A percentile compares a stretch with the other conserved stretches of the same genome.
Evolutionary conservation across 2,329 filamentous ascomycete species (phyloP).

Genomic region (Clarireedia homoeocarpa): DNA sequence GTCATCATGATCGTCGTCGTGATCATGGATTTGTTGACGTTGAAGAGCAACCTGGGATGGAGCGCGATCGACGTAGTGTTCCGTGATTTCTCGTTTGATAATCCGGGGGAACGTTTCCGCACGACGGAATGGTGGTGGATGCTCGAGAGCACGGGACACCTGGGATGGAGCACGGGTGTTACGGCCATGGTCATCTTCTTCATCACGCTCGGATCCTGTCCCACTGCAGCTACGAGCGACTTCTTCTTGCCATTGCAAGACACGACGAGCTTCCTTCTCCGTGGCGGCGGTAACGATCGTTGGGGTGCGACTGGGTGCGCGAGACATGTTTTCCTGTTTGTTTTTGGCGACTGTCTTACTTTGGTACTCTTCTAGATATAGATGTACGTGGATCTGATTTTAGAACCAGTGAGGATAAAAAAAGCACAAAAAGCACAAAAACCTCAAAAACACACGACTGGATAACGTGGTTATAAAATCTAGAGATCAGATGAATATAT

Average conservation of each 20-base stretch:
- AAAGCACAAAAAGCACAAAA: neutral
- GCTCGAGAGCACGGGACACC: neutral
- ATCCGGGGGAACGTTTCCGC: slow-evolving; percentile 9
- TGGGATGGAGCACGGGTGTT: slow-evolving; percentile 3
- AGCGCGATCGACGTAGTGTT: neutral
- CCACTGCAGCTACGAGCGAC: slow-evolving; percentile 25
- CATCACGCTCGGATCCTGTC: neutral
- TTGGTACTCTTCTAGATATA: too few species aligned
- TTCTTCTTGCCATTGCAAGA: slow-evolving; percentile 38
- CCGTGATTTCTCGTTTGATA: neutral
- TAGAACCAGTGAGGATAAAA: neutral
- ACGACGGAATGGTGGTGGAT: slow-evolving; percentile 5
- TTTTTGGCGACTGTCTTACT: neutral
- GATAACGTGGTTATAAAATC: neutral
- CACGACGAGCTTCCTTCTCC: slow-evolving; percentile 28
- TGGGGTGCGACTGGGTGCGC: neutral
- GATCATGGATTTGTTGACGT: neutral
- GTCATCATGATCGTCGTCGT: neutral
- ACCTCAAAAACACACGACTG: neutral
- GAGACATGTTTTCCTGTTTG: neutral
- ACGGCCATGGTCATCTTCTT: neutral
- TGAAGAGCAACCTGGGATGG: neutral
- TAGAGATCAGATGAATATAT: neutral
- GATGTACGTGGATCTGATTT: neutral
- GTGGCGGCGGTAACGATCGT: slow-evolving; percentile 22